A percentile compares a stretch with the other conserved stretches of the same genome.
Conservation (phyloP, 2,329 filamentous ascomycete species). For the Aspergillus sp. region DNA sequence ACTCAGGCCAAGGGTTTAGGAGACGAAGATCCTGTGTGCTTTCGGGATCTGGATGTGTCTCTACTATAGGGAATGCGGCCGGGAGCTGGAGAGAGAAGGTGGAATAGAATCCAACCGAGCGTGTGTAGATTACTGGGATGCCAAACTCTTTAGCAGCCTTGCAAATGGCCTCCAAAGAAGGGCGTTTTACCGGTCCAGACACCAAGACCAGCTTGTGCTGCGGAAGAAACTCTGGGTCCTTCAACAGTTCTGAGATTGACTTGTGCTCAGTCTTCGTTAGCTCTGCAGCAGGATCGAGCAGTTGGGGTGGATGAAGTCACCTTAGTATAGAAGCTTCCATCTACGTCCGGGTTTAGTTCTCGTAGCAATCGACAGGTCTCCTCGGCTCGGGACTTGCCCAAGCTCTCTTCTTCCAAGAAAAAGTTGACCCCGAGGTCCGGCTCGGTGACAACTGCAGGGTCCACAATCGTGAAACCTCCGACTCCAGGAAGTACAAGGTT, state of each 20-base stretch:
- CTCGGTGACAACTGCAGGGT: slow-evolving; percentile 74
- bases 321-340: slow-evolving; percentile 68
- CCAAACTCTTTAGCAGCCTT: slow-evolving; percentile 56
- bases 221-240: slow-evolving; percentile 40
- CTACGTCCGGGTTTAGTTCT: slow-evolving; percentile 91
- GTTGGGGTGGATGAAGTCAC: slow-evolving; percentile 36
- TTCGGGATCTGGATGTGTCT: slow-evolving; percentile 89
- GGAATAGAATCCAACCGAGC: slow-evolving; percentile 90
- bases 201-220: slow-evolving; percentile 64
- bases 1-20: slow-evolving; percentile 81
- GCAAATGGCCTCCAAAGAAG: slow-evolving; percentile 54
- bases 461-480: slow-evolving; percentile 87
- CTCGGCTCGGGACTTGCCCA: slow-evolving; percentile 77
- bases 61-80: slow-evolving; percentile 84
- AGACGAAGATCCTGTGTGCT: slow-evolving; percentile 83
- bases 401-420: slow-evolving; percentile 78
- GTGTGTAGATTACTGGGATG: slow-evolving; percentile 77
- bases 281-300: not conserved
- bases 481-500: slow-evolving; percentile 95
- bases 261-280: slow-evolving; percentile 20
- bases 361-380: slow-evolving; percentile 74
- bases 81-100: slow-evolving; percentile 80
- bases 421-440: slow-evolving; percentile 94
- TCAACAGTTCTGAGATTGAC: slow-evolving; percentile 42
- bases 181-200: slow-evolving; percentile 59